Conservation (phyloP, 2,329 filamentous ascomycete genomes). For the Colletotrichum gloeosporioides region DNA sequence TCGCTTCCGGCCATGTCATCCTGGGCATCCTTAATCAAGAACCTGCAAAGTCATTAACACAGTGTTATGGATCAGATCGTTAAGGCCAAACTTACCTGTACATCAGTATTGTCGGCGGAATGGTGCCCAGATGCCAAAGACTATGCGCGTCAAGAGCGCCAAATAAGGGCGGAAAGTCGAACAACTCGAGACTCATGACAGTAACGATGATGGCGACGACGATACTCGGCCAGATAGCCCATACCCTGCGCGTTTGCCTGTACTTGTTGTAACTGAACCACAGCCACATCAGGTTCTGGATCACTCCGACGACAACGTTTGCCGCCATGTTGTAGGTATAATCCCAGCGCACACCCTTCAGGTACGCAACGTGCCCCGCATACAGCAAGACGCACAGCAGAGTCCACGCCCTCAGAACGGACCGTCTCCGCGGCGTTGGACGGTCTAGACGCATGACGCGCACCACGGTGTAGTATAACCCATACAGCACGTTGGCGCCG, state of each 20-base stretch:
- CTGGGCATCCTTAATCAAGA: slow-evolving; percentile 83
- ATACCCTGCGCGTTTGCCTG: slow-evolving; percentile 70
- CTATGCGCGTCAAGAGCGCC: slow-evolving; percentile 92
- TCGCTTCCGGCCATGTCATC: slow-evolving; percentile 76
- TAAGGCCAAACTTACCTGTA: slow-evolving; percentile 76
- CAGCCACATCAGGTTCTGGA: slow-evolving; percentile 86
- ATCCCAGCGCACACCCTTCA: slow-evolving; percentile 88
- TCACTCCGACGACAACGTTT: slow-evolving; percentile 81
- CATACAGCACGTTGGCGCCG: slow-evolving; percentile 88
- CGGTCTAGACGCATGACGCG: slow-evolving; percentile 84
- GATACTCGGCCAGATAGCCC: slow-evolving; percentile 89
- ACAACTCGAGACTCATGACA: slow-evolving; percentile 93
- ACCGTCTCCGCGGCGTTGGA: slow-evolving; percentile 41
- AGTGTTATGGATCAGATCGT: not conserved
- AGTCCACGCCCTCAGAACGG: slow-evolving; percentile 77
- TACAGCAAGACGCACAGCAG: slow-evolving; percentile 75
- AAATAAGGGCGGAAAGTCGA: slow-evolving; percentile 88
- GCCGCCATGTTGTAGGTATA: slow-evolving; percentile 99
- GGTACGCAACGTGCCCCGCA: slow-evolving; percentile 77
- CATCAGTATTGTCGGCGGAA: slow-evolving; percentile 86
- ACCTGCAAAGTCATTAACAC: slow-evolving; percentile 57
- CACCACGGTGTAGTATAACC: slow-evolving; percentile 84
- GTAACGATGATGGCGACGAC: slow-evolving; percentile 91
- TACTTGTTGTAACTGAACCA: slow-evolving; percentile 82
- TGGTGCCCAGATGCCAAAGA: slow-evolving; percentile 94